Evolutionary conservation across 2,329 filamentous ascomycete species (phyloP), one percentile per base, ranked within the genome.

Genomic region (Aspergillus udagawae): DNA sequence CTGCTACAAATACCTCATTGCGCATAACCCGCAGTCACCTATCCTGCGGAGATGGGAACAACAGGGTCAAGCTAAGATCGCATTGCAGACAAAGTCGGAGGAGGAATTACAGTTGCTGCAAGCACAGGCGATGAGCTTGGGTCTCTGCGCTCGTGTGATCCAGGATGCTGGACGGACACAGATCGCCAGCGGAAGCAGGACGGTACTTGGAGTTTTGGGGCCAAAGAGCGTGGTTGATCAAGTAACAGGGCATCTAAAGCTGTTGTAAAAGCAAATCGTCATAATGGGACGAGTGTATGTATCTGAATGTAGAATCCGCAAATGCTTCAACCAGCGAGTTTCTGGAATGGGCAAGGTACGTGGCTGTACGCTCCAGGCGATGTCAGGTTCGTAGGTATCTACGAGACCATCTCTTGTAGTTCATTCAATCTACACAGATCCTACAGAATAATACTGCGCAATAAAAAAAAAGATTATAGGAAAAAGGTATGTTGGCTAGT

Each of bases 101-200:
- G 91, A 95, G 38, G 91, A 87, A 57, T 70, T 88, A 72, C 73
- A 95, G 71, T 76, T 95, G 65, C 77, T 94, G 65, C 88, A 92
- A 77, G 89, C 87, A 54, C 86, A 88, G 73, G 94, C 94, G 3
- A 82, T 91, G 61, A 91, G 87, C 71, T 73, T 97, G 57, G 93
- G 94, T 1, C 75, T 99, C 58, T 92, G 91, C 59, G 91, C 93
- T 53, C 89, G 93, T 73, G 86, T 96, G 53, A 93, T 99, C 64
- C 87, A 90, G 68, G 94, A 99, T 76, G 94, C 94, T n/a, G 94
- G 94, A 14, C 85, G 94, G 60, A 99, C 94, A 49, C 94, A 99
- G 83, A 97, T 99, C 74, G 92, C 92, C 53, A 87, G 89, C 47
- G 93, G 94, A 20, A 97, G 92, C 73, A 83, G 91, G 73, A 99